Percentiles rank a stretch among this genome's conserved stretches.
phyloP scores from a whole-genome alignment of 495 filamentous ascomycete species.

The Polyplosphaeria fusca region DNA sequence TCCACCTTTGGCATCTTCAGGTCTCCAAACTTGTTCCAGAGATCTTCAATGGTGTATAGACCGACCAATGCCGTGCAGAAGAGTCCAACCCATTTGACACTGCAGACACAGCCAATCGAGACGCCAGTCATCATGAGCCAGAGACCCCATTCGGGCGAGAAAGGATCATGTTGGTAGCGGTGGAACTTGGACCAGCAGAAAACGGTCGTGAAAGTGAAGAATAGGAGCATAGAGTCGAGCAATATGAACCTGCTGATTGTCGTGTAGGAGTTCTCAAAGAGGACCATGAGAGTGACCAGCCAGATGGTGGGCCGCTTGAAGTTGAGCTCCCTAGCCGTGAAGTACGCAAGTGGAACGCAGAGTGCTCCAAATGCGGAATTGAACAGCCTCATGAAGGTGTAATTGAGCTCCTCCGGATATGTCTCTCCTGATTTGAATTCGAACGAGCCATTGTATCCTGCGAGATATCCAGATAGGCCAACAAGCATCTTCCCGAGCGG shows the following conservation, averaged over 20 bases:
- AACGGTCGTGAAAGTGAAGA: constrained; percentile 94
- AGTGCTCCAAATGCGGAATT: constrained; percentile 91
- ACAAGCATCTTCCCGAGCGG: constrained; percentile 98
- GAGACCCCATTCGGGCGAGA: constrained; percentile 82
- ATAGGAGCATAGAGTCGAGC: constrained; percentile 95
- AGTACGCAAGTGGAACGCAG: constrained; percentile 93
- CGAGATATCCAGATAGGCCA: constrained; percentile 89
- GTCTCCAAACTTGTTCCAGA: constrained; percentile 98
- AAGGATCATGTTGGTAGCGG: constrained; percentile 73
- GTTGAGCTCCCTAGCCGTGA: constrained; percentile 84
- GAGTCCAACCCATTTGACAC: constrained; percentile 95
- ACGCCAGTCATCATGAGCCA: constrained; percentile 91
- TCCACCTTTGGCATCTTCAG: constrained; percentile 78
- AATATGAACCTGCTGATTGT: constrained; percentile 98
- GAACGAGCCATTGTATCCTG: constrained; percentile 98
- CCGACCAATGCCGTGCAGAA: constrained; percentile 94
- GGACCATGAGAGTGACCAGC: constrained; percentile 92
- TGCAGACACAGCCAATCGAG: constrained; percentile 95
- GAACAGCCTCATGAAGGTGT: constrained; percentile 97
- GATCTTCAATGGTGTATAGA: constrained; percentile 90
- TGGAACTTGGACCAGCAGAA: constrained; percentile 97
- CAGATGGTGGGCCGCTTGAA: constrained; percentile 83
- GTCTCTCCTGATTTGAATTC: constrained; percentile 98
- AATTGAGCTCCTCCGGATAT: constrained; percentile 90
- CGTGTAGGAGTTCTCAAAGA: constrained; percentile 98